Evolutionary conservation across 2,329 filamentous ascomycete species (phyloP), one percentile per base, ranked within the genome.

Genomic region (Cercospora nicotianae): DNA sequence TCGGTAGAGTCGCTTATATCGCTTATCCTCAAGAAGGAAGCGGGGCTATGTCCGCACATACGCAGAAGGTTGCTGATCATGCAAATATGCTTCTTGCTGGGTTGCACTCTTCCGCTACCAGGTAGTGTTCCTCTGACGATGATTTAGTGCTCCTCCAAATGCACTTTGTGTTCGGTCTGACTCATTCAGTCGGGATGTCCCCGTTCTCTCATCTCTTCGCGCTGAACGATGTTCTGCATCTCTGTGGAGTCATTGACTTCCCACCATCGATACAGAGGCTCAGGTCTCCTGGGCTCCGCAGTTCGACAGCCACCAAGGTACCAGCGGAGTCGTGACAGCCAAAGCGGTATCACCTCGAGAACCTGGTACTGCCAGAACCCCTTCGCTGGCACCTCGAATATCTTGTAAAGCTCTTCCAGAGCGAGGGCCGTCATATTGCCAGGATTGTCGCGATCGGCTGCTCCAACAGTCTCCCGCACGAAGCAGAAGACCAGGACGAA

Each of bases 321-420:
- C 55, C 55, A 59, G 9, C n/a, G n/a, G n/a, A 59, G 8, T 2
- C 55, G 55, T 20, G 55, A 59, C 55, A 31, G 0, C 55, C 55
- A 59, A 23, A 59, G 55, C 3, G 60, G 60, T 10, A 63, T 18
- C 3, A 63, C 60, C n/a, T 48, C 60, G 1, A 31, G 23, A 20
- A 51, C 5, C 8, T 63, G 60, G 23, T 63, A 63, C 30, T 48
- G 16, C 60, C 33, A 51, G 28, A 63, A 63, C 1, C 60, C 60
- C 4, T 51, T 51, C 0, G 18, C 42, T 5, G 45, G 51, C 10
- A 77, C 73, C 10, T 69, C 72, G 62, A 77, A 78, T 23, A 77
- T 69, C 45, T 76, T 75, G 63, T 77, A 76, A 23, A 78, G 65
- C 67, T 77, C 75, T 59, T 77, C 76, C 9, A 77, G 69, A n/a